A percentile compares a stretch with the other conserved stretches of the same genome.
These are phyloP conservation scores for Dinochytrium kinnereticum DNA, from an alignment of 371 early-diverging fungal species.

Conservation along the genomic window DNA sequence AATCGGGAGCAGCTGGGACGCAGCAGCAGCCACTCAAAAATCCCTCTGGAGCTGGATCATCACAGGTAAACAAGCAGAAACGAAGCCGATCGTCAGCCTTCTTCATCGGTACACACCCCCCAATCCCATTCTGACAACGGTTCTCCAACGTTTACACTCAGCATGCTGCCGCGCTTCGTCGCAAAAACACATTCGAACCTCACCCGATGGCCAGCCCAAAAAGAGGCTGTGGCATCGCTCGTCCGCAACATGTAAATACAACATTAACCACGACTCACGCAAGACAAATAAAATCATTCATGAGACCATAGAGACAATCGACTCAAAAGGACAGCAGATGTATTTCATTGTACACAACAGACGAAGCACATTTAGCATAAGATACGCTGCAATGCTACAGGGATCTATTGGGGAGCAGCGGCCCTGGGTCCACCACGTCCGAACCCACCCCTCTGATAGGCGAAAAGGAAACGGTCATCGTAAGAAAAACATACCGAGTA, in stretches of 20 bases:
- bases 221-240: neutral
- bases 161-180: neutral
- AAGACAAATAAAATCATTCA: too few relatives aligned
- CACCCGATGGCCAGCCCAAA: neutral
- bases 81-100: too few relatives aligned
- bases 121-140: too few relatives aligned
- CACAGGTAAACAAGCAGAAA: neutral
- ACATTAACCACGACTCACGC: too few relatives aligned
- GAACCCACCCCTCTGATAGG: constrained; percentile 51
- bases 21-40: neutral
- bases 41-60: neutral
- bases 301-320: too few relatives aligned
- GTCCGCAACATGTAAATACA: too few relatives aligned
- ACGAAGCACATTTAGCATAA: neutral
- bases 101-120: too few relatives aligned
- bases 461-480: neutral
- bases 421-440: constrained; percentile 54
- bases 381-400: neutral
- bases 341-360: neutral
- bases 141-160: neutral
- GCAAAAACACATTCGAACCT: neutral
- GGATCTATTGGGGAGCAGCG: constrained; percentile 16
- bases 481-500: neutral
- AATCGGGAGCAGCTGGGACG: neutral
- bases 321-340: too few relatives aligned